Percentiles rank a stretch among this genome's conserved stretches.
Conservation (phyloP, 495 filamentous ascomycete species). For the Oidiodendron maius region DNA sequence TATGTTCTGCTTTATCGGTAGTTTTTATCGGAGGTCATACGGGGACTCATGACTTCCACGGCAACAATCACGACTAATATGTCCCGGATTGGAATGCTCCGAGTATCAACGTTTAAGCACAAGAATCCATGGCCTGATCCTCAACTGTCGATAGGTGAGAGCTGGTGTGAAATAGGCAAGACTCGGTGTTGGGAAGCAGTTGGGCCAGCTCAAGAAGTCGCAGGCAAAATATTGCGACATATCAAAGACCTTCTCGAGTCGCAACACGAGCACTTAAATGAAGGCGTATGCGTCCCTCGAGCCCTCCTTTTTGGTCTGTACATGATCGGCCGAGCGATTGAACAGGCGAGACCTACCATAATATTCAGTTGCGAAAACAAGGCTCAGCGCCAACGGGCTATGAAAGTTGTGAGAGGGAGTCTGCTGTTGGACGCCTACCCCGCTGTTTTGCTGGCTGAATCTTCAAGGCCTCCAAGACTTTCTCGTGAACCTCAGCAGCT, state of each 20-base stretch:
- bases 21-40: too few species aligned
- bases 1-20: too few species aligned
- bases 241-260: constrained; percentile 6
- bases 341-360: constrained; percentile 1
- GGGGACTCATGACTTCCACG: neutral
- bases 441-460: constrained; percentile 10
- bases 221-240: neutral
- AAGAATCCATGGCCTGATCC: constrained; percentile 9
- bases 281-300: neutral
- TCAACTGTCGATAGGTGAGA: constrained; percentile 7
- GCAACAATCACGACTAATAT: neutral
- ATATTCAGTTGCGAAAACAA: constrained; percentile 13
- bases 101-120: neutral
- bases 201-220: constrained; percentile 4
- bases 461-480: neutral
- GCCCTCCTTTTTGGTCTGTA: constrained; percentile 1
- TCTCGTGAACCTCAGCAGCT: neutral
- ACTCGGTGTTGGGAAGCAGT: constrained; percentile 10
- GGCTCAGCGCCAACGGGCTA: constrained; percentile 8
- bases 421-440: constrained; percentile 2
- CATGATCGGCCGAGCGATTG: constrained; percentile 9
- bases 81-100: neutral
- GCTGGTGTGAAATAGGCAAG: neutral
- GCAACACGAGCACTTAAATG: constrained; percentile 5
- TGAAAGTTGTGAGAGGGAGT: constrained; percentile 4